These are phyloP conservation scores for Phoenix roebelenii DNA, from an alignment of 176 grass and related monocot species.

Conservation along the genomic window DNA sequence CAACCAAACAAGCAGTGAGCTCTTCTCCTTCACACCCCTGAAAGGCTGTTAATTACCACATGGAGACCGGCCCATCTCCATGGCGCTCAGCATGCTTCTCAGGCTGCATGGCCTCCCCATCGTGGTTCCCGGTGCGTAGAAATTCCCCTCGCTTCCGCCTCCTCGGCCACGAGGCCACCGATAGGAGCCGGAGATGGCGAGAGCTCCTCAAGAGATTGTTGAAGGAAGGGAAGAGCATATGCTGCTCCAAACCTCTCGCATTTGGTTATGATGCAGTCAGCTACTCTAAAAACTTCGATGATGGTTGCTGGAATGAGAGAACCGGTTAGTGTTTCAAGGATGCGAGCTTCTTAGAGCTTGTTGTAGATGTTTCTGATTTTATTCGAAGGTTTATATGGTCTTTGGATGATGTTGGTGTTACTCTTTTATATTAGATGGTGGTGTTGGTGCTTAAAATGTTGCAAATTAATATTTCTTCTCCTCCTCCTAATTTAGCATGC, in stretches of 20 bases:
- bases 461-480: no score
- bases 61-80: constrained; percentile 28
- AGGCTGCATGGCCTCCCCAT: constrained; percentile 35
- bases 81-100: constrained; percentile 22
- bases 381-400: no score
- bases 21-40: no score
- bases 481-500: no score
- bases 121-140: constrained; percentile 20
- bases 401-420: no score
- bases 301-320: constrained; percentile 20
- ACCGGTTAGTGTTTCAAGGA: no score
- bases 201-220: constrained; percentile 54
- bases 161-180: constrained; percentile 25
- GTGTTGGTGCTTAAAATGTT: no score
- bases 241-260: constrained; percentile 33
- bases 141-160: constrained; percentile 44
- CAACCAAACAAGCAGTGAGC: no score
- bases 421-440: no score
- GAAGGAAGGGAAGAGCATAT: constrained; percentile 62
- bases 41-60: neutral
- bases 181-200: constrained; percentile 30
- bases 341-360: no score
- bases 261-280: constrained; percentile 83
- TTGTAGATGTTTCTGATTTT: no score
- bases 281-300: constrained; percentile 97